Evolutionary conservation across 164 flowering plant genomes (phyloP), one percentile per base, ranked within the genome.

Genomic region (Stephania cephalantha): DNA sequence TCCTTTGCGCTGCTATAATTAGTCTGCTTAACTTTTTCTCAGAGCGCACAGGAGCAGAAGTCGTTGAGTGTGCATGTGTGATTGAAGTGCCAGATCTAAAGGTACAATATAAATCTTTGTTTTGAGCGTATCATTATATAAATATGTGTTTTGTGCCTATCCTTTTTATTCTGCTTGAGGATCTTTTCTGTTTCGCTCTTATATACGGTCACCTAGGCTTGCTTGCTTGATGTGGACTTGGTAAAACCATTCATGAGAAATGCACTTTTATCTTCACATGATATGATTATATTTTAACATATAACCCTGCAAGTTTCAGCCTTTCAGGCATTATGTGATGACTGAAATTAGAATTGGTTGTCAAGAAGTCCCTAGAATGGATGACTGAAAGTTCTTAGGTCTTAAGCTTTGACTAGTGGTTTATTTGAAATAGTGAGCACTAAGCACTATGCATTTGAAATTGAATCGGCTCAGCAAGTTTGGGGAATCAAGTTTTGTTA

Each of bases 41-140:
- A 83, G 85, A 81, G 76, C 85, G 82, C 69, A 83, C 68, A 67
- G 85, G 83, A 17, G 86, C 85, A 13, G 85, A 84, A 73, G 87
- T 87, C 46, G 84, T 87, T 53, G 88, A 87, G 75, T 87, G 88
- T 82, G 88, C 87, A 22, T 87, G 90, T 68, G 81, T 87, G n/a
- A 85, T 87, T 74, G 90, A 87, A 75, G 66, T 87, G 72, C 90
- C 90, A 7, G 90, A 81, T 71, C 78, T 87, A 55, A 83, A 87
- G 87, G 88, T 87, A 42, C 46, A 79, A 12, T 15, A 58, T 58
- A 17, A 17, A 58, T 58, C n/a, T 58, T 13, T 55, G 18, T 55
- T 25, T 25, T 25, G 25, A 0, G 25, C 25, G 25, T 25, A 25
- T 25, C 25, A 25, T 13, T 55, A 55, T 55, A 55, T 55, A 55